Conservation (phyloP, 2,329 filamentous ascomycete genomes). For the Botryotinia calthae region DNA sequence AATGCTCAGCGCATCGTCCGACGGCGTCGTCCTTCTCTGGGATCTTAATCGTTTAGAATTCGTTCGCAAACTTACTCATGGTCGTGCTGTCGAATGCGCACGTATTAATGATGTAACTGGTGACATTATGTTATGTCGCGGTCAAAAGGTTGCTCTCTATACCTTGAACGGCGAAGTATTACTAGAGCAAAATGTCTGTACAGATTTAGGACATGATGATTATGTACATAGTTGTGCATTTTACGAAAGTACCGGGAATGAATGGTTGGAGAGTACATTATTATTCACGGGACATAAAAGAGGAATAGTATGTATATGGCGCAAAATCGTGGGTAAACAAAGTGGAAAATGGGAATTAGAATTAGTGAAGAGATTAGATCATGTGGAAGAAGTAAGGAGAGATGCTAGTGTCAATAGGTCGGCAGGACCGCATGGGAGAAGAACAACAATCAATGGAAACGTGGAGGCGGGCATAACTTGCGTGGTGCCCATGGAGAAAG, state of each 20-base stretch:
- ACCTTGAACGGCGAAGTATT: slow-evolving; percentile 84
- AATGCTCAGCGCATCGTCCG: slow-evolving; percentile 76
- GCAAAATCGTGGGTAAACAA: slow-evolving; percentile 48
- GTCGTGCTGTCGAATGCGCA: slow-evolving; percentile 66
- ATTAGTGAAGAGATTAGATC: slow-evolving; percentile 77
- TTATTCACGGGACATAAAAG: slow-evolving; percentile 85
- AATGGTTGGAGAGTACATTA: slow-evolving; percentile 85
- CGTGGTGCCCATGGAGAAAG: slow-evolving; percentile 76
- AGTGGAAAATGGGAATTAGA: slow-evolving; percentile 70
- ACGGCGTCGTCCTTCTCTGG: slow-evolving; percentile 86
- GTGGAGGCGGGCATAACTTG: slow-evolving; percentile 75
- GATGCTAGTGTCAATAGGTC: slow-evolving; percentile 43
- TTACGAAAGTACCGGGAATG: slow-evolving; percentile 88
- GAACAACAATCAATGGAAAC: slow-evolving; percentile 39
- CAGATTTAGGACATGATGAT: slow-evolving; percentile 59
- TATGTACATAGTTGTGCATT: slow-evolving; percentile 80
- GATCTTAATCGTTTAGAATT: slow-evolving; percentile 89
- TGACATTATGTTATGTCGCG: slow-evolving; percentile 81
- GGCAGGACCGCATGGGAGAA: slow-evolving; percentile 28
- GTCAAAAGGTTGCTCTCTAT: slow-evolving; percentile 72
- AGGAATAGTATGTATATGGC: slow-evolving; percentile 80
- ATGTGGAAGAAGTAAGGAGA: slow-evolving; percentile 64
- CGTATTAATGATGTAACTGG: slow-evolving; percentile 88
- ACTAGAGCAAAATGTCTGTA: slow-evolving; percentile 77
- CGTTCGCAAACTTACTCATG: slow-evolving; percentile 67